Conservation (phyloP, 2,329 filamentous ascomycete species). For the Helotiales sp. region DNA sequence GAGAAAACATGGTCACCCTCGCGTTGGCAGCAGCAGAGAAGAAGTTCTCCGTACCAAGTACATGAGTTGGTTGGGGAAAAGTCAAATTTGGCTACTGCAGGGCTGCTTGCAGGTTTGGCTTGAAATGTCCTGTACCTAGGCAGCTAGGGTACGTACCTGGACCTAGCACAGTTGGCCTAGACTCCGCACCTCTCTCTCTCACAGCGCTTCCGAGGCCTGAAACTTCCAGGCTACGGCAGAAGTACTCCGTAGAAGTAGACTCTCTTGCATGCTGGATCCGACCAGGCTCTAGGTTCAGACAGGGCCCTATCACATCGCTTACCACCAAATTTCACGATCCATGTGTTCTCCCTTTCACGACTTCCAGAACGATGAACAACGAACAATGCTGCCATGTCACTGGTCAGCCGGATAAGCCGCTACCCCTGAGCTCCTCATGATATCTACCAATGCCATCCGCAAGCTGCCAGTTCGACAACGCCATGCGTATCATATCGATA, state of each 20-base stretch:
- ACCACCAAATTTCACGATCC: not conserved
- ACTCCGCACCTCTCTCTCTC: not conserved
- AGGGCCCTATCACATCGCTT: slow-evolving; percentile 1
- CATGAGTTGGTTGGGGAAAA: slow-evolving; percentile 6
- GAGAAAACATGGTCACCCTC: not conserved
- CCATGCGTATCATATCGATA: not conserved
- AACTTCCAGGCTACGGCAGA: not conserved
- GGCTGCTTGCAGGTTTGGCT: not conserved
- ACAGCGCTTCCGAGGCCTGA: not conserved
- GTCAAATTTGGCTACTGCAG: not conserved
- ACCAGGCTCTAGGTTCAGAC: not conserved
- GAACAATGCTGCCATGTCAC: not conserved
- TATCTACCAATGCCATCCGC: not conserved
- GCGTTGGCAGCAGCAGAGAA: not conserved
- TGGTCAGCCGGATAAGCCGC: slow-evolving; percentile 3
- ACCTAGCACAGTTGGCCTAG: not conserved
- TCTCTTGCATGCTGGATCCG: too few species aligned
- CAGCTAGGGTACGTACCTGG: not conserved
- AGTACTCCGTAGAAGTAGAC: too few species aligned
- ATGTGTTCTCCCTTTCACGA: not conserved
- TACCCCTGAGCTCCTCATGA: not conserved
- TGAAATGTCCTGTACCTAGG: not conserved
- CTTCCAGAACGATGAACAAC: too few species aligned
- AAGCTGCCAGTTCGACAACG: not conserved
- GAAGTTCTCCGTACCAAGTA: not conserved